A percentile compares a stretch with the other conserved stretches of the same genome.
phyloP scores from a whole-genome alignment of 495 filamentous ascomycete genomes.

The Penicillium paradoxum region DNA sequence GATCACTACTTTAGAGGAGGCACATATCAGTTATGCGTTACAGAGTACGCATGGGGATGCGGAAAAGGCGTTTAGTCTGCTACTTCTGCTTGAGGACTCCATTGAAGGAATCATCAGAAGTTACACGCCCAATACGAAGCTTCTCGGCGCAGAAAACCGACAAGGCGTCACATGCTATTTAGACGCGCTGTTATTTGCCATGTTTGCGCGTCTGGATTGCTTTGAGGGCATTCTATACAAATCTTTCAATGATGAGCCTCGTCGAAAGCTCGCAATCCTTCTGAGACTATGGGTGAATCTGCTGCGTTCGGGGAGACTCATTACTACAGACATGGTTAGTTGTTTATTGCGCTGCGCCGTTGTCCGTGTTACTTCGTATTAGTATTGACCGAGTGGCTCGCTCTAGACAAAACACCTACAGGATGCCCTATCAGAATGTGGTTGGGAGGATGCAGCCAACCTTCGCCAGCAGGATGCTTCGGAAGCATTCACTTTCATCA shows the following conservation, averaged over 20 bases:
- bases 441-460: slow-evolving; percentile 77
- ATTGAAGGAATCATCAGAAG: slow-evolving; percentile 73
- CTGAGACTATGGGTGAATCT: slow-evolving; percentile 91
- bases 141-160: slow-evolving; percentile 85
- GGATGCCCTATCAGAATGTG: slow-evolving; percentile 76
- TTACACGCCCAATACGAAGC: slow-evolving; percentile 62
- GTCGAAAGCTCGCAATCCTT: slow-evolving; percentile 65
- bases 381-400: slow-evolving; percentile 24
- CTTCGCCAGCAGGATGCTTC: slow-evolving; percentile 87
- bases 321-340: slow-evolving; percentile 79
- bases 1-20: slow-evolving; percentile 31
- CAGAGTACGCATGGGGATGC: slow-evolving; percentile 58
- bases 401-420: slow-evolving; percentile 75
- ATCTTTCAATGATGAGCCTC: slow-evolving; percentile 57
- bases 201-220: slow-evolving; percentile 85
- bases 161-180: slow-evolving; percentile 85
- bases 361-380: neutral
- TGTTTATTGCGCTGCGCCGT: neutral
- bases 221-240: slow-evolving; percentile 89
- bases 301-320: slow-evolving; percentile 76
- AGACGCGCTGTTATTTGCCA: slow-evolving; percentile 88
- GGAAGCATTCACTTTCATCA: slow-evolving; percentile 93
- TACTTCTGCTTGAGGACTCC: slow-evolving; percentile 71
- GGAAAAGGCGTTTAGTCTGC: slow-evolving; percentile 69
- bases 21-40: slow-evolving; percentile 68